Conservation (phyloP, 345 rosid species). For the Microcos paniculata region DNA sequence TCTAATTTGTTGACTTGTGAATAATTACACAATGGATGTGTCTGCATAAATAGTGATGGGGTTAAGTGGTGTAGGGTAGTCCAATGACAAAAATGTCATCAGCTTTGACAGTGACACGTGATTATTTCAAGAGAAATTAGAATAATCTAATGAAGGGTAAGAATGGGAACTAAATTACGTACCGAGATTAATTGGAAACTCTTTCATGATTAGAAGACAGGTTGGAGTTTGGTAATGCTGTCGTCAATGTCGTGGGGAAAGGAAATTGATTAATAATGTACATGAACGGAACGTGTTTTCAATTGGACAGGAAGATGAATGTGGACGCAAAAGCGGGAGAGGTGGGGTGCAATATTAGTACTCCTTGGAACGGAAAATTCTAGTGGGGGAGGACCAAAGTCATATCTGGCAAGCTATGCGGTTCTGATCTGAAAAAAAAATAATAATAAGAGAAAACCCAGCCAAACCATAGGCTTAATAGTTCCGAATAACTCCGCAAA, state of each 20-base stretch:
- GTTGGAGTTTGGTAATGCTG: neutral
- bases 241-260: no score
- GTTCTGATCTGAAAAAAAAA: neutral
- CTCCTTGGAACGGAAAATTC: no score
- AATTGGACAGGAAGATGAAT: neutral
- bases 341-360: neutral
- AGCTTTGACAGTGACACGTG: neutral
- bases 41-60: neutral
- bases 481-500: neutral
- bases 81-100: constrained; percentile 25
- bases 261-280: constrained; percentile 11
- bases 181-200: no score
- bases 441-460: no score
- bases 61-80: no score
- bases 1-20: constrained; percentile 22
- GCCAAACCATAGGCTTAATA: neutral
- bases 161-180: neutral
- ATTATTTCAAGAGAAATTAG: no score
- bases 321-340: constrained; percentile 22
- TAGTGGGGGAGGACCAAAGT: neutral
- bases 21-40: constrained; percentile 16
- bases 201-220: neutral
- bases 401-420: neutral
- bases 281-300: neutral
- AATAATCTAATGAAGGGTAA: neutral